phyloP scores from a whole-genome alignment of 208 protist genomes.

The Leishmania lainsoni region DNA sequence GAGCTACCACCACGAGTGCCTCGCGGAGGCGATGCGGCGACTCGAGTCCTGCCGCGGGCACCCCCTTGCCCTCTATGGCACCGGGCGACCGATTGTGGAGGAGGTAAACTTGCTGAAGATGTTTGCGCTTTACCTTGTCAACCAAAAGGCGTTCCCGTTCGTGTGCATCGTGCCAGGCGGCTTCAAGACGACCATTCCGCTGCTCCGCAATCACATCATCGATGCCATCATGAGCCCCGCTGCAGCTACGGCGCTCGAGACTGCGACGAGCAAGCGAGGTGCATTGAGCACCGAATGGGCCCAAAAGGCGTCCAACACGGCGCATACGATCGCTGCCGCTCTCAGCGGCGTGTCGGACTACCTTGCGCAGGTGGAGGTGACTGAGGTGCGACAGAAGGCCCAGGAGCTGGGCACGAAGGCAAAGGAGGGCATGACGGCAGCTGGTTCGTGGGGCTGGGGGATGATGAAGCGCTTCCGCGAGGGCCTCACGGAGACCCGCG shows the following conservation, averaged over 20 bases:
- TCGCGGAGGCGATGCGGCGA: slow-evolving; percentile 47
- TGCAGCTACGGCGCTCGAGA: slow-evolving; percentile 12
- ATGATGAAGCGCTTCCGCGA: slow-evolving; percentile 62
- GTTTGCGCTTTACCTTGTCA: slow-evolving; percentile 79
- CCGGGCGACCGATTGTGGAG: slow-evolving; percentile 56
- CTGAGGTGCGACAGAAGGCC: slow-evolving; percentile 47
- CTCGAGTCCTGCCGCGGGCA: slow-evolving; percentile 47
- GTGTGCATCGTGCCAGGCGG: slow-evolving; percentile 75
- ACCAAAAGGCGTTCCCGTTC: slow-evolving; percentile 62
- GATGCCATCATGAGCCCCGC: slow-evolving; percentile 29
- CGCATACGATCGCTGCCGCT: slow-evolving; percentile 20
- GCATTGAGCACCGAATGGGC: slow-evolving; percentile 3
- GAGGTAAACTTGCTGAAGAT: slow-evolving; percentile 90
- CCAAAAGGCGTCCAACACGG: slow-evolving; percentile 20
- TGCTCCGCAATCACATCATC: slow-evolving; percentile 57
- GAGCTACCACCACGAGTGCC: slow-evolving; percentile 38
- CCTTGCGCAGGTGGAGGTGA: slow-evolving; percentile 31
- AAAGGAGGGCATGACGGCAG: slow-evolving; percentile 48
- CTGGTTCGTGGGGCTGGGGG: slow-evolving; percentile 69
- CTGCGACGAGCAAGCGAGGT: background rate
- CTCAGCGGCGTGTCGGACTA: slow-evolving; percentile 35
- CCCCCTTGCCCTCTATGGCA: slow-evolving; percentile 56
- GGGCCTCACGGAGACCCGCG: slow-evolving; percentile 34
- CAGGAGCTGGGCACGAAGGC: slow-evolving; percentile 58
- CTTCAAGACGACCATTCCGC: slow-evolving; percentile 73